phyloP scores from a whole-genome alignment of 192 early-diverging fungal genomes.

The Chytriomyces confervae region DNA sequence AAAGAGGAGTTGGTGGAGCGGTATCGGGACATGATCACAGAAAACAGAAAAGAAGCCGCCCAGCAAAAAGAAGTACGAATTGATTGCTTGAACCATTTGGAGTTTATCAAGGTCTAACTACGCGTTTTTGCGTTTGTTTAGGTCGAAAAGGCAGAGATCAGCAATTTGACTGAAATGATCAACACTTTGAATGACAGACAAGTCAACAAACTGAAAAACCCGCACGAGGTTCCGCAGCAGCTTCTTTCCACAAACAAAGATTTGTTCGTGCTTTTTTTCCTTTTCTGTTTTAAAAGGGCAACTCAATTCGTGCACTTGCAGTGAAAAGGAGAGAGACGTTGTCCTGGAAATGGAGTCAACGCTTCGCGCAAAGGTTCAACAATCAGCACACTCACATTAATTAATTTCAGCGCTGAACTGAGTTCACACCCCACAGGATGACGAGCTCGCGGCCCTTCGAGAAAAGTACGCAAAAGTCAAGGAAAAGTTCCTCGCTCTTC shows the following conservation, averaged over 20 bases:
- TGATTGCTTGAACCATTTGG: not conserved
- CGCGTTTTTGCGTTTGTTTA: not conserved
- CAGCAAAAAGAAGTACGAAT: constrained; percentile 31
- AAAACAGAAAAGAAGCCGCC: constrained; percentile 38
- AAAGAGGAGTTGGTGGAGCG: constrained; percentile 54
- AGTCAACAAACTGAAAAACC: constrained; percentile 34
- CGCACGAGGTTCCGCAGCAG: constrained; percentile 24
- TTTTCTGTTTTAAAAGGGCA: not conserved
- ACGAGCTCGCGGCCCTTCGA: constrained; percentile 13
- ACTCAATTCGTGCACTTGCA: not conserved
- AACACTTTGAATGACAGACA: constrained; percentile 38
- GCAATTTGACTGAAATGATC: constrained; percentile 30
- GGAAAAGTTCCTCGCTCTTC: not conserved
- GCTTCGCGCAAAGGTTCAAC: constrained; percentile 1
- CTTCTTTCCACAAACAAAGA: constrained; percentile 19
- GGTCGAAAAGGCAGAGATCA: constrained; percentile 28
- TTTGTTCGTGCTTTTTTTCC: not conserved
- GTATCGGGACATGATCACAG: constrained; percentile 53
- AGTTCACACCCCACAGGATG: not conserved
- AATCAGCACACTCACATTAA: not conserved
- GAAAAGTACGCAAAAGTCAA: constrained; percentile 9
- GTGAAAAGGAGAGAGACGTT: constrained; percentile 10
- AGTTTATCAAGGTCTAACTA: not conserved
- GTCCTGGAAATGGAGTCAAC: constrained; percentile 12
- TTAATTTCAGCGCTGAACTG: not conserved